Evolutionary conservation across 73 alveolate genomes (phyloP).

Genomic region (Paramecium tetraurelia): DNA sequence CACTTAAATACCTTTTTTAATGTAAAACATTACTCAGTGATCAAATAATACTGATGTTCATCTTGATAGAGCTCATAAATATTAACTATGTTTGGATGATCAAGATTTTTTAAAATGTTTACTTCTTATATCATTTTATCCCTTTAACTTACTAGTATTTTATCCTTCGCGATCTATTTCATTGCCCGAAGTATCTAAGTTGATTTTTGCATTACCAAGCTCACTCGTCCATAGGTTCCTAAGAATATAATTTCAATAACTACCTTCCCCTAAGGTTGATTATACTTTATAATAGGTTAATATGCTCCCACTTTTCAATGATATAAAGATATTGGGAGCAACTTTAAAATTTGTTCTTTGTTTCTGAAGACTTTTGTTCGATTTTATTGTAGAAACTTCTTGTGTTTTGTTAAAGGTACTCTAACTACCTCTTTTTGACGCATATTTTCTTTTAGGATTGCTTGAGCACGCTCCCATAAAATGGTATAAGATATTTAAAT

Average conservation of each 20-base stretch:
- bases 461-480: background rate
- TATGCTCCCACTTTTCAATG: background rate
- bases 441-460: background rate
- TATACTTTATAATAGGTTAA: background rate
- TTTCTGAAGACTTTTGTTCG: background rate
- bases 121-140: slow-evolving; percentile 54
- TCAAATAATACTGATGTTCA: slow-evolving; percentile 40
- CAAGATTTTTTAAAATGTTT: slow-evolving; percentile 59
- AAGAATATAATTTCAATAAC: background rate
- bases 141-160: slow-evolving; percentile 31
- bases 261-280: slow-evolving; percentile 24
- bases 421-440: background rate
- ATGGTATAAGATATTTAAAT: background rate
- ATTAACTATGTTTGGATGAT: slow-evolving; percentile 65
- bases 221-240: slow-evolving; percentile 6
- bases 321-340: slow-evolving; percentile 28
- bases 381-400: background rate
- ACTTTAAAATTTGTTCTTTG: slow-evolving; percentile 20
- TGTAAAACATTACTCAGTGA: slow-evolving; percentile 47
- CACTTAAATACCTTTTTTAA: slow-evolving; percentile 49
- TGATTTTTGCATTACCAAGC: background rate
- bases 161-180: slow-evolving; percentile 51
- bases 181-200: slow-evolving; percentile 44
- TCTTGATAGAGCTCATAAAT: slow-evolving; percentile 60
- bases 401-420: background rate